A percentile compares a stretch with the other conserved stretches of the same genome.
phyloP scores from a whole-genome alignment of 2,329 filamentous ascomycete species.

The Monilinia polystroma region DNA sequence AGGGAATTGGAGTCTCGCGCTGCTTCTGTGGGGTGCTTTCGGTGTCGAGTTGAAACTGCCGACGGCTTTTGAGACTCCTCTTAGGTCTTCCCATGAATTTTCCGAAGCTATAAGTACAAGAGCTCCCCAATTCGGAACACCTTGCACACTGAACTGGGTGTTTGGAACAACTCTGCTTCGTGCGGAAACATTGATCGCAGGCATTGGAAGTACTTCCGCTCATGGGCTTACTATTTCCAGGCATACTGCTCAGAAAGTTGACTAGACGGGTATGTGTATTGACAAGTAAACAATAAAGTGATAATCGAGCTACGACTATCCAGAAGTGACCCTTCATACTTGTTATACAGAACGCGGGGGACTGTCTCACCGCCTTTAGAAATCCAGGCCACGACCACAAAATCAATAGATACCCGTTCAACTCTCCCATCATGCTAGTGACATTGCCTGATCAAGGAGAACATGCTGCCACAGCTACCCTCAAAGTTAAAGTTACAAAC shows the following conservation, averaged over 20 bases:
- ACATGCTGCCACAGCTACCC: too few species aligned
- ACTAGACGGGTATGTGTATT: background rate
- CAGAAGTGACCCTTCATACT: background rate
- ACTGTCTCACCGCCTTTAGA: background rate
- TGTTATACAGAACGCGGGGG: background rate
- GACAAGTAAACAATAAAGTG: background rate
- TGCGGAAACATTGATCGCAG: conserved; percentile 9
- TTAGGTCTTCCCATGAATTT: conserved; percentile 8
- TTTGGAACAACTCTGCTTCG: conserved; percentile 8
- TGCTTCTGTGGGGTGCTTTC: background rate
- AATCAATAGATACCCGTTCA: too few species aligned
- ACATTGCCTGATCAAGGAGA: too few species aligned
- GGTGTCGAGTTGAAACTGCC: background rate
- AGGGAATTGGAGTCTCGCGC: background rate
- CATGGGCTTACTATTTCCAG: background rate
- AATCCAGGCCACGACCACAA: too few species aligned
- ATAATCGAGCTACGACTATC: background rate
- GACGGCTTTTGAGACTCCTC: background rate
- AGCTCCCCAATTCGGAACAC: background rate
- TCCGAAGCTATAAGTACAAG: conserved; percentile 2
- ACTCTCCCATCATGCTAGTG: too few species aligned
- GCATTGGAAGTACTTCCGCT: conserved; percentile 5
- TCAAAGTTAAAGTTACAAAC: too few species aligned
- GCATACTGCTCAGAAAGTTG: background rate
- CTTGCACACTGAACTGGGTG: conserved; percentile 6